Evolutionary conservation across 768 basidiomycete species (phyloP), one percentile per base, ranked within the genome.

Genomic region (Multifurca ochricompacta): DNA sequence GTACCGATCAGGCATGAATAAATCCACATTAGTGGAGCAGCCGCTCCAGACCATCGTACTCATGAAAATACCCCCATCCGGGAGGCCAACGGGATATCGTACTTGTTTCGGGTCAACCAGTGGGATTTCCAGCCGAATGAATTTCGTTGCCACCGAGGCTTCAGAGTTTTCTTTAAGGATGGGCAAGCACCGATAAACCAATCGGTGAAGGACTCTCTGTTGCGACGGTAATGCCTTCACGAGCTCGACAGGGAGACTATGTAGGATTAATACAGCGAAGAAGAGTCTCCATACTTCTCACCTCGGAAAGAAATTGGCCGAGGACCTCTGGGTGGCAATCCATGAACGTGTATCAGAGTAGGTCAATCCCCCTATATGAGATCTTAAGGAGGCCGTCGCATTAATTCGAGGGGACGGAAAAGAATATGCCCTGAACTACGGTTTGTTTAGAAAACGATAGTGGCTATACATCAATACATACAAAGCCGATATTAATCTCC

Each of bases 351-450:
- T 62, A 19, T 76, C 70, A 13, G 66, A 60, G 53, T 80, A 69
- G 23, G 71, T 58, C 40, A 66, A 67, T 5, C 66, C 60, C 10
- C 77, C 55, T 19, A 21, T 32, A 34, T 43, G 32, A 21, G 46
- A 21, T 40, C 28, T 48, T 32, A 50, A 51, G 5, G 49, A 48
- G 13, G 21, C 7, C 37, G 11, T 18, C 25, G 19, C 14, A 30
- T 31, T 30, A 7, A 14, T 14, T 18, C 21, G 32, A 14, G 32
- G 27, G 30, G 40, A 68, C 11, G 70, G 68, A 82, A 66, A n/a
- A 87, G 68, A 13, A 84, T 50, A 62, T 87, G 83, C 0, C 85
- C 85, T 32, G 80, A 64, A 30, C 85, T 87, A 48, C 40, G 11
- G 47, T 40, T 23, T 19, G 21, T 36, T 34, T 21, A 53, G 44